Percentiles rank a stretch among this genome's conserved stretches.
Evolutionary conservation across 139 green algal genomes (phyloP).

Genomic region (Tetradesmus lagerheimii): DNA sequence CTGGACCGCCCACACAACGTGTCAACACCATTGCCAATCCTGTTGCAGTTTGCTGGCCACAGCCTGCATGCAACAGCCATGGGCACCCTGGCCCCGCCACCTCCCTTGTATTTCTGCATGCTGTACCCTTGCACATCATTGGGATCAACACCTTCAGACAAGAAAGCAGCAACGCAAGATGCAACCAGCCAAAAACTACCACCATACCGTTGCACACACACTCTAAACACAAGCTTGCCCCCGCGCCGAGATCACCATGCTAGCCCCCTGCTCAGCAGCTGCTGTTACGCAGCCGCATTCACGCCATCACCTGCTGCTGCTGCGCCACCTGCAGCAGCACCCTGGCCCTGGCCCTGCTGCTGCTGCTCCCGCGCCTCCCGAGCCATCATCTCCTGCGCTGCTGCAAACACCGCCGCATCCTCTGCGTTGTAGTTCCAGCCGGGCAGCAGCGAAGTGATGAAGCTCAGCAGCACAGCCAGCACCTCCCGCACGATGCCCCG

Average conservation of each 20-base stretch:
- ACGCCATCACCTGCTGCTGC: neutral
- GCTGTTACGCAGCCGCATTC: neutral
- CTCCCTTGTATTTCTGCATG: no score
- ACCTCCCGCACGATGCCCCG: constrained; percentile 75
- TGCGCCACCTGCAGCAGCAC: constrained; percentile 2
- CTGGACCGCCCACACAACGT: no score
- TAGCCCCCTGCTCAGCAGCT: neutral
- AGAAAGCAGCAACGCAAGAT: no score
- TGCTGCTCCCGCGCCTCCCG: constrained; percentile 45
- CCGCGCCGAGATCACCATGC: neutral
- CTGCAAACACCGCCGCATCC: constrained; percentile 71
- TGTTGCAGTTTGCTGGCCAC: no score
- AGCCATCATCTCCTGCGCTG: constrained; percentile 55
- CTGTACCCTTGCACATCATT: no score
- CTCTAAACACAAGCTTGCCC: no score
- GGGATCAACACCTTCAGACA: no score
- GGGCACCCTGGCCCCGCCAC: no score
- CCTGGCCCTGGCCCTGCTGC: constrained; percentile 23
- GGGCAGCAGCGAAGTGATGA: constrained; percentile 88
- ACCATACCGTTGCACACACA: no score
- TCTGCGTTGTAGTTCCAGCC: constrained; percentile 82
- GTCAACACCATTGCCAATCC: no score
- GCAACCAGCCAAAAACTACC: no score
- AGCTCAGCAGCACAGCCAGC: constrained; percentile 78
- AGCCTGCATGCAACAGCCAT: no score